Conservation (phyloP, 371 early-diverging fungal species). For the Sporodiniella umbellata region DNA sequence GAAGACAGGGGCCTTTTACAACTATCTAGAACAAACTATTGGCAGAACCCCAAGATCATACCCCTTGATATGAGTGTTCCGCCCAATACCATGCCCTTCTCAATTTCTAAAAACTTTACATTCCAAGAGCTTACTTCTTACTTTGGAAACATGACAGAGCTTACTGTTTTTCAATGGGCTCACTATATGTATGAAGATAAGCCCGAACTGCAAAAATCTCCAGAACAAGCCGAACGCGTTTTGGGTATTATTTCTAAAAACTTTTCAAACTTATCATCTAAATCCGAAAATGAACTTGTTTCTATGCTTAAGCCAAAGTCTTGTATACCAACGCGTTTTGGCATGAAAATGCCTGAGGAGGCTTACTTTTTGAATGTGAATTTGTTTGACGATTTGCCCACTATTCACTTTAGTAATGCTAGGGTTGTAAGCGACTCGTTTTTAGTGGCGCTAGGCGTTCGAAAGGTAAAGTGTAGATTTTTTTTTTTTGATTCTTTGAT, state of each 20-base stretch:
- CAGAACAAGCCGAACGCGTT: slow-evolving; percentile 66
- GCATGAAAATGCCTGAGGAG: slow-evolving; percentile 67
- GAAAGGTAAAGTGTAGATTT: slow-evolving; percentile 48
- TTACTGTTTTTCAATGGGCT: slow-evolving; percentile 65
- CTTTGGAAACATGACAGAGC: slow-evolving; percentile 60
- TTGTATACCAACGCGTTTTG: slow-evolving; percentile 75
- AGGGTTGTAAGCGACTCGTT: slow-evolving; percentile 57
- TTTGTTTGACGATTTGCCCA: slow-evolving; percentile 81
- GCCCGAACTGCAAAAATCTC: slow-evolving; percentile 48
- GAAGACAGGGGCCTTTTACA: slow-evolving; percentile 40
- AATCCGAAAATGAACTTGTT: slow-evolving; percentile 46
- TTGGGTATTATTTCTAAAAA: slow-evolving; percentile 55
- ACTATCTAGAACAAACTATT: slow-evolving; percentile 44
- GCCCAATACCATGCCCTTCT: slow-evolving; percentile 55
- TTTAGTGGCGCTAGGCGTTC: slow-evolving; percentile 71
- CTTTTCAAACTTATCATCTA: slow-evolving; percentile 36
- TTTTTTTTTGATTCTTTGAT: not conserved
- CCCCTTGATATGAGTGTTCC: slow-evolving; percentile 67
- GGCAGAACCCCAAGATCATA: slow-evolving; percentile 58
- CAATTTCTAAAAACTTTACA: slow-evolving; percentile 60
- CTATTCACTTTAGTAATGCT: slow-evolving; percentile 52
- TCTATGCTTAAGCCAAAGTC: slow-evolving; percentile 39
- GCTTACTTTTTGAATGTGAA: slow-evolving; percentile 80
- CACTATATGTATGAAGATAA: slow-evolving; percentile 42
- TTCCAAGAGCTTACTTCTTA: slow-evolving; percentile 50